Evolutionary conservation across 2,329 filamentous ascomycete genomes (phyloP).

Genomic region (Talaromyces marneffei): DNA sequence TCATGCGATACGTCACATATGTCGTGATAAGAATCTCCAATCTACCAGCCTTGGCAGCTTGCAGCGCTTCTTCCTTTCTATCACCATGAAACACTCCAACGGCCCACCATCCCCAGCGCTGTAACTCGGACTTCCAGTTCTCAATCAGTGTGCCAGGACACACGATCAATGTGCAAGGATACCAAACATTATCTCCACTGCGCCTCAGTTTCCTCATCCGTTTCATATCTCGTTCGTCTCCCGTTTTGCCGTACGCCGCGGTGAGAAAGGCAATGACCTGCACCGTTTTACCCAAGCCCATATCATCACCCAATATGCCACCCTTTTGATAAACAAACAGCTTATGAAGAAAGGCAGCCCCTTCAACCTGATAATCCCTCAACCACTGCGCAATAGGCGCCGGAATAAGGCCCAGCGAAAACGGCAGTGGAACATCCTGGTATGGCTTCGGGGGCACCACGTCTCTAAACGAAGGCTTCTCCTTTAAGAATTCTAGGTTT

Average conservation of each 20-base stretch:
- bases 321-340: constrained; percentile 88
- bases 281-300: constrained; percentile 95
- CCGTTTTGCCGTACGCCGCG: constrained; percentile 89
- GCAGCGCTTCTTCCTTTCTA: constrained; percentile 62
- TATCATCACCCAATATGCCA: constrained; percentile 88
- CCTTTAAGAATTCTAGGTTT: constrained; percentile 53
- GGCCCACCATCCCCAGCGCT: constrained; percentile 95
- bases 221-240: constrained; percentile 76
- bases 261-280: constrained; percentile 91
- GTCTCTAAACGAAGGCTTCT: constrained; percentile 64
- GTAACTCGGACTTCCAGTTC: constrained; percentile 85
- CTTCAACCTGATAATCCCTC: constrained; percentile 83
- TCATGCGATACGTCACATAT: constrained; percentile 77
- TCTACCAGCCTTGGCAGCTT: constrained; percentile 67
- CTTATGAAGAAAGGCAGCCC: constrained; percentile 77
- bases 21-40: constrained; percentile 92
- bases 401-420: constrained; percentile 76
- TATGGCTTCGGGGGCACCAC: constrained; percentile 62
- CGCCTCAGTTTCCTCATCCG: constrained; percentile 81
- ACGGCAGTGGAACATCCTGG: constrained; percentile 66
- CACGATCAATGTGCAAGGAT: constrained; percentile 75
- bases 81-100: constrained; percentile 75
- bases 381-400: constrained; percentile 86
- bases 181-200: constrained; percentile 58
- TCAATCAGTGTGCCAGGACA: constrained; percentile 82